phyloP scores from a whole-genome alignment of 139 green algal genomes.

The Gonium pectorale region DNA sequence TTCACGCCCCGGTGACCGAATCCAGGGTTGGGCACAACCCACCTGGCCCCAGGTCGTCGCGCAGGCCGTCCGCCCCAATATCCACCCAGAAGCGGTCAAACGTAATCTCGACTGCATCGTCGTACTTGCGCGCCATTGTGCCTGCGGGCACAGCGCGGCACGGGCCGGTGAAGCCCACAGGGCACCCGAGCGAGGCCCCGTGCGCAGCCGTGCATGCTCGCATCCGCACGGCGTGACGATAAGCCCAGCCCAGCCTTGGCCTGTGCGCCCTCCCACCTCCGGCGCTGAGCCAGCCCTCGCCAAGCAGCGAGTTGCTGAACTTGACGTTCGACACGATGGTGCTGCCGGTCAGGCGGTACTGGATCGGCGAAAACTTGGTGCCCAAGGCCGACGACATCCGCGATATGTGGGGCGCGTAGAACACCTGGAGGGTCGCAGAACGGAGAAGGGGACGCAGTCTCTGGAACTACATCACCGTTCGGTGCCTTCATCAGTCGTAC shows the following conservation, averaged over 20 bases:
- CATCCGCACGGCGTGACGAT: too few relatives aligned
- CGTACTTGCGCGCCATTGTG: constrained; percentile 38
- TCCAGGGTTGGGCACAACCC: too few relatives aligned
- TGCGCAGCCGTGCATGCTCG: too few relatives aligned
- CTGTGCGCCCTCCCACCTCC: constrained; percentile 34
- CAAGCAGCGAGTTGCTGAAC: constrained; percentile 53
- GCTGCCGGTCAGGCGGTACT: constrained; percentile 53
- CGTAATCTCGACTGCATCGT: constrained; percentile 51
- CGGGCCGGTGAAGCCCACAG: too few relatives aligned
- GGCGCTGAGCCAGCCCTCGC: constrained; percentile 61
- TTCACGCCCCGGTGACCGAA: too few relatives aligned
- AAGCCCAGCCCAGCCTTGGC: too few relatives aligned
- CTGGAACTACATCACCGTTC: too few relatives aligned
- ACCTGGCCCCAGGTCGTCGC: constrained; percentile 32
- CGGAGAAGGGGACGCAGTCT: not conserved
- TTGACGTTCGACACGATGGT: constrained; percentile 54
- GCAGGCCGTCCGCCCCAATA: constrained; percentile 37
- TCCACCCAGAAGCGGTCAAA: constrained; percentile 70
- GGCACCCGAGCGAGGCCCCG: too few relatives aligned
- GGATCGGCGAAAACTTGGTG: constrained; percentile 57
- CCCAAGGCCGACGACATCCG: constrained; percentile 45
- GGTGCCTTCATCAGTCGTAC: too few relatives aligned
- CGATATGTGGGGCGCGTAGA: constrained; percentile 66
- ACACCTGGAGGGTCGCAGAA: constrained; percentile 40
- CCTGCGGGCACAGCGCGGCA: too few relatives aligned